A percentile compares a stretch with the other conserved stretches of the same genome.
Evolutionary conservation across 1,284 basidiomycete species (phyloP).

Genomic region (Coniferiporia weirii): DNA sequence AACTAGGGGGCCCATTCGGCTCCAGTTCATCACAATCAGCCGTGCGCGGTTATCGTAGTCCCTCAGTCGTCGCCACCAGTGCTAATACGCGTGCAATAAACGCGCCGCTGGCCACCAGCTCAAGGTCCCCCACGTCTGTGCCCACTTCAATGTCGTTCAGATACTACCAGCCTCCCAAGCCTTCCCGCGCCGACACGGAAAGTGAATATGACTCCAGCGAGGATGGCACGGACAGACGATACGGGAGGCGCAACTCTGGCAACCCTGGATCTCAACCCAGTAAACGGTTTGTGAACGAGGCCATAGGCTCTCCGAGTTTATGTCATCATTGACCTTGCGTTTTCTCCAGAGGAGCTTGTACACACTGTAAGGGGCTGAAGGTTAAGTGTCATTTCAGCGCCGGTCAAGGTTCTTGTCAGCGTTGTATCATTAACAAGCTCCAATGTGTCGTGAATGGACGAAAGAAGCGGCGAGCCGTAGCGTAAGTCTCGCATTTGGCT

Average conservation of each 20-base stretch:
- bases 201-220: constrained; percentile 15
- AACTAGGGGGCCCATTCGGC: background rate
- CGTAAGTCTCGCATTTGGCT: constrained; percentile 31
- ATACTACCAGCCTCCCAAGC: constrained; percentile 19
- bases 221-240: constrained; percentile 2
- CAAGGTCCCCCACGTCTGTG: constrained; percentile 2
- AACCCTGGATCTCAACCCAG: background rate
- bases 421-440: constrained; percentile 41
- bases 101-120: background rate
- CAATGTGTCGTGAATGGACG: constrained; percentile 45
- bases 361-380: constrained; percentile 18
- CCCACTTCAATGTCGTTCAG: constrained; percentile 19
- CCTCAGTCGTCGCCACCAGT: constrained; percentile 2
- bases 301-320: background rate
- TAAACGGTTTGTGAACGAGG: background rate
- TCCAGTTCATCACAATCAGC: constrained; percentile 5
- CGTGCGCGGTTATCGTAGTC: constrained; percentile 7
- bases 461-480: constrained; percentile 53
- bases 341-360: constrained; percentile 13
- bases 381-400: constrained; percentile 47
- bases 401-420: constrained; percentile 40
- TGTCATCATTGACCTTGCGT: background rate
- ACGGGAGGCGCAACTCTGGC: constrained; percentile 1
- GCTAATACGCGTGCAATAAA: constrained; percentile 2
- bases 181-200: constrained; percentile 10